Conservation (phyloP, 495 filamentous ascomycete species). For the Friedmanniomyces simplex region DNA sequence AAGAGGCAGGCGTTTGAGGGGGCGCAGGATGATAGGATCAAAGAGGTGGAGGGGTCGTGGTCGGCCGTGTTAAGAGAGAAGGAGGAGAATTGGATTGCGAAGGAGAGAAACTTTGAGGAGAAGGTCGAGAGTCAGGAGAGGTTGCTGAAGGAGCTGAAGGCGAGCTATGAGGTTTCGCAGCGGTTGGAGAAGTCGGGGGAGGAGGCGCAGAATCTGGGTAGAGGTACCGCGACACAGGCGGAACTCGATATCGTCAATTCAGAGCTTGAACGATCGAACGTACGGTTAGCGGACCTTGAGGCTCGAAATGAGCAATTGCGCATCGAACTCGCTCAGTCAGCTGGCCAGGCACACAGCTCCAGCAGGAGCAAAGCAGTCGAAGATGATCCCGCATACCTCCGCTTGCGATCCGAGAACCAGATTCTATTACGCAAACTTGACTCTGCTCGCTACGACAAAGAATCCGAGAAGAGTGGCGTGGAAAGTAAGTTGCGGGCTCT, state of each 20-base stretch:
- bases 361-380: conserved; percentile 41
- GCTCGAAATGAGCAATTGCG: conserved; percentile 89
- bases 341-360: conserved; percentile 58
- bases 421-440: conserved; percentile 80
- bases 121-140: conserved; percentile 92
- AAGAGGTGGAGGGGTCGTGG: conserved; percentile 86
- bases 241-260: conserved; percentile 88
- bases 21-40: conserved; percentile 61
- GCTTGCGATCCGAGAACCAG: conserved; percentile 84
- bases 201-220: conserved; percentile 40
- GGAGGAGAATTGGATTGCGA: conserved; percentile 90
- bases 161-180: conserved; percentile 93
- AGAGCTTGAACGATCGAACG: conserved; percentile 80
- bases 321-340: conserved; percentile 78
- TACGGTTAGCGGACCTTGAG: conserved; percentile 82
- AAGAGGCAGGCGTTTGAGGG: conserved; percentile 66
- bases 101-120: conserved; percentile 83
- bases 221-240: conserved; percentile 61
- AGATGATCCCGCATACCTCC: conserved; percentile 78
- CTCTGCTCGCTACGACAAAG: conserved; percentile 66
- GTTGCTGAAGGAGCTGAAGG: conserved; percentile 86
- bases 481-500: conserved; percentile 60
- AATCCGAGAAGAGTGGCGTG: conserved; percentile 60
- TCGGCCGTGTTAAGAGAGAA: conserved; percentile 87
- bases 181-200: conserved; percentile 64